Evolutionary conservation across 2,329 filamentous ascomycete genomes (phyloP).

Genomic region (Chrysoporthe austroafricana): DNA sequence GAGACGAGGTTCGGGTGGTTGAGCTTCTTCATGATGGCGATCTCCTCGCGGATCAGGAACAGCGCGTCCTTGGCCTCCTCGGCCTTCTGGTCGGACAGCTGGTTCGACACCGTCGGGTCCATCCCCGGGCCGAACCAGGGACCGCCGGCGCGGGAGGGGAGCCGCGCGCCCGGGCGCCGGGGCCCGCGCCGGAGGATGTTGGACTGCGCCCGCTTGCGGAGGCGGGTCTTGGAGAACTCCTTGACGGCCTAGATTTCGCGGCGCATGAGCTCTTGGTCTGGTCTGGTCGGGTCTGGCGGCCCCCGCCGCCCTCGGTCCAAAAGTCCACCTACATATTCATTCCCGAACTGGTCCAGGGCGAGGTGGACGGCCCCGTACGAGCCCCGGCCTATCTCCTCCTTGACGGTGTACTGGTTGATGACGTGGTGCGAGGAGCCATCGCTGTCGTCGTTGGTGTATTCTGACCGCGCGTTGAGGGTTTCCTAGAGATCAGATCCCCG

Average conservation of each 20-base stretch:
- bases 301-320: not conserved
- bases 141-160: conserved; percentile 33
- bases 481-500: conserved; percentile 58
- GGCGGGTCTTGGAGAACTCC: conserved; percentile 91
- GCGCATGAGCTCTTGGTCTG: conserved; percentile 21
- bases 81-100: conserved; percentile 47
- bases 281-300: not conserved
- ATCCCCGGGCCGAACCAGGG: conserved; percentile 31
- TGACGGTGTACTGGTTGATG: conserved; percentile 94
- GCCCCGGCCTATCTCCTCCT: conserved; percentile 93
- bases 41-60: conserved; percentile 90
- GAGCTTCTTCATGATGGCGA: conserved; percentile 99
- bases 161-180: conserved; percentile 43
- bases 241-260: conserved; percentile 74
- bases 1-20: conserved; percentile 93
- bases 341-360: conserved; percentile 85
- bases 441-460: conserved; percentile 82
- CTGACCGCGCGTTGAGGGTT: conserved; percentile 86
- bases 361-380: conserved; percentile 94
- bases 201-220: conserved; percentile 89
- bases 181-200: conserved; percentile 70
- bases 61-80: conserved; percentile 72
- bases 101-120: conserved; percentile 31
- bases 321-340: conserved; percentile 77
- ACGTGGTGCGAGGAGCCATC: conserved; percentile 81